These are phyloP conservation scores for Heliamphora pulchella DNA, from an alignment of 179 eudicot genomes.

Conservation along the genomic window DNA sequence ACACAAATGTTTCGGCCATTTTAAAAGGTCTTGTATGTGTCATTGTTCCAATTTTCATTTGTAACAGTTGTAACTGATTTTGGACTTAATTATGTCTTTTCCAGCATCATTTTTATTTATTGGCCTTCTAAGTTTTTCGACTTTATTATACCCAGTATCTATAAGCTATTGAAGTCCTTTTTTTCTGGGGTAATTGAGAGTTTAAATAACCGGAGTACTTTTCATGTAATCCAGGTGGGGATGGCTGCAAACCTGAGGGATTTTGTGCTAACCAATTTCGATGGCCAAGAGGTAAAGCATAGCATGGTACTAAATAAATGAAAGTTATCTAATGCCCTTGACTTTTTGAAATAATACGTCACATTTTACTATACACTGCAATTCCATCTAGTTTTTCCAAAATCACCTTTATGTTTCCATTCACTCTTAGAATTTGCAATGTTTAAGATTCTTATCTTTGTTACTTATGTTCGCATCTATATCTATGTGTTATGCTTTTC, in stretches of 20 bases:
- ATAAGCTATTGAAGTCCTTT: slow-evolving; percentile 2
- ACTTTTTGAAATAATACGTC: not conserved
- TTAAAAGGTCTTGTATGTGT: no score
- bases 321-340: not conserved
- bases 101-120: not conserved
- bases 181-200: not conserved
- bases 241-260: slow-evolving; percentile 95
- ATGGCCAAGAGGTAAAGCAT: slow-evolving; percentile 65
- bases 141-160: not conserved
- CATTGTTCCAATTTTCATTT: not conserved
- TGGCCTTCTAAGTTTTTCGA: not conserved
- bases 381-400: no score
- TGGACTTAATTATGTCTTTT: not conserved
- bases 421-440: not conserved
- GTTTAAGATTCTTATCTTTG: not conserved
- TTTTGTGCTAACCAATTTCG: slow-evolving; percentile 56
- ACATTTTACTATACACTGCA: not conserved
- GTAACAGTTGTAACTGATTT: not conserved
- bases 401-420: not conserved
- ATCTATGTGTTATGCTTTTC: not conserved
- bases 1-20: no score
- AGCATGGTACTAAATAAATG: slow-evolving; percentile 12
- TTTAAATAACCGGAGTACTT: not conserved
- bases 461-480: not conserved
- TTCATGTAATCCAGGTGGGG: slow-evolving; percentile 57